Percentiles rank a stretch among this genome's conserved stretches.
phyloP scores from a whole-genome alignment of 2,329 filamentous ascomycete genomes.

The Pseudocercospora macadamiae region DNA sequence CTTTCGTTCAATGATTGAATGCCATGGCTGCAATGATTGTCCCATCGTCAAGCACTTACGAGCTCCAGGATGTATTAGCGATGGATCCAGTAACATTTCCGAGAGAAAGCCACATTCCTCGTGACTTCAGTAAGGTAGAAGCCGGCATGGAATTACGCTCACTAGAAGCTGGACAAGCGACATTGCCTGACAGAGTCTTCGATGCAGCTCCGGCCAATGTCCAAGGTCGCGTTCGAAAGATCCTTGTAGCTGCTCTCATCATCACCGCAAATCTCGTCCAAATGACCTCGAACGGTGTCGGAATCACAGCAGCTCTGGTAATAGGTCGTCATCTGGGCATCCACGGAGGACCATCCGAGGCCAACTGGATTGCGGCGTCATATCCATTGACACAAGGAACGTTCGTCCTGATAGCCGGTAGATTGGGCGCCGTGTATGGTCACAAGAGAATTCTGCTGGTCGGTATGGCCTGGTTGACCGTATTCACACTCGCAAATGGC shows the following conservation, averaged over 20 bases:
- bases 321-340: neutral
- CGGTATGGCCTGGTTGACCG: neutral
- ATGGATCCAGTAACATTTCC: neutral
- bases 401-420: constrained; percentile 12
- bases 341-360: neutral
- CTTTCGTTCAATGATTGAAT: too few species aligned
- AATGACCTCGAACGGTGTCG: constrained; percentile 3
- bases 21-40: too few species aligned
- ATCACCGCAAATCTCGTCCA: constrained; percentile 6
- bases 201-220: neutral
- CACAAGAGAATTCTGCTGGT: constrained; percentile 17
- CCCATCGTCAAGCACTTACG: neutral
- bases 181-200: neutral
- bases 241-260: neutral
- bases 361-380: constrained; percentile 18
- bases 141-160: neutral
- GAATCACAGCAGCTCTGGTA: neutral
- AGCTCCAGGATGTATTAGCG: neutral
- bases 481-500: neutral
- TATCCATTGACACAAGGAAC: constrained; percentile 20
- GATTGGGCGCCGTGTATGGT: constrained; percentile 16
- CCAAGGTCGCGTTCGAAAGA: neutral
- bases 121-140: neutral
- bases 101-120: too few species aligned
- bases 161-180: neutral